phyloP scores from a whole-genome alignment of 2,329 filamentous ascomycete species.

The Bimuria novae-zelandiae region DNA sequence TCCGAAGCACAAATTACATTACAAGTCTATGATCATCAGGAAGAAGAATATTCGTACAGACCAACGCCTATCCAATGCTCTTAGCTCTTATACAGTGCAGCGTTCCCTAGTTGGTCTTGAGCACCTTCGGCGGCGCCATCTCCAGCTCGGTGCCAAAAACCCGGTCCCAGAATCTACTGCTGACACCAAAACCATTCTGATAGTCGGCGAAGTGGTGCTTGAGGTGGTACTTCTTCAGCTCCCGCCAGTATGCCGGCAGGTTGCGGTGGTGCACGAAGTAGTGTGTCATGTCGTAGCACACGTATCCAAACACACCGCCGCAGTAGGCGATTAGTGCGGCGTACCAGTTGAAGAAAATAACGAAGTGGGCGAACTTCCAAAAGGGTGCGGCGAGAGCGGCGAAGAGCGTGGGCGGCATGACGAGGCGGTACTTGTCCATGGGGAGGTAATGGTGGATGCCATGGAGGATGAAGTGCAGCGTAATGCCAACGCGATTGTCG shows the following conservation, averaged over 20 bases:
- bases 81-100: neutral
- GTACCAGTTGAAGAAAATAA: constrained; percentile 87
- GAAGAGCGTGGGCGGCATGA: constrained; percentile 95
- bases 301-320: constrained; percentile 92
- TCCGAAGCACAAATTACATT: constrained; percentile 7
- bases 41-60: neutral
- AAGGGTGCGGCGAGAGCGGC: constrained; percentile 82
- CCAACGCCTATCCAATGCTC: constrained; percentile 11
- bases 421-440: constrained; percentile 97
- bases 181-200: constrained; percentile 96
- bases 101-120: constrained; percentile 46
- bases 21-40: neutral
- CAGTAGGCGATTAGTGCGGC: constrained; percentile 78
- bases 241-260: constrained; percentile 85
- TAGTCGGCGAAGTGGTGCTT: constrained; percentile 98
- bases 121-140: constrained; percentile 53
- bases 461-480: constrained; percentile 89
- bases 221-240: constrained; percentile 96
- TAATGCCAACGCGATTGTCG: constrained; percentile 86
- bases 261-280: constrained; percentile 98
- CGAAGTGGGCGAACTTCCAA: constrained; percentile 82
- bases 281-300: constrained; percentile 96
- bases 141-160: constrained; percentile 88
- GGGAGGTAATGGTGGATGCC: constrained; percentile 98
- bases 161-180: constrained; percentile 92